Evolutionary conservation across 2,329 filamentous ascomycete species (phyloP).

Genomic region (Fusarium phyllophilum): DNA sequence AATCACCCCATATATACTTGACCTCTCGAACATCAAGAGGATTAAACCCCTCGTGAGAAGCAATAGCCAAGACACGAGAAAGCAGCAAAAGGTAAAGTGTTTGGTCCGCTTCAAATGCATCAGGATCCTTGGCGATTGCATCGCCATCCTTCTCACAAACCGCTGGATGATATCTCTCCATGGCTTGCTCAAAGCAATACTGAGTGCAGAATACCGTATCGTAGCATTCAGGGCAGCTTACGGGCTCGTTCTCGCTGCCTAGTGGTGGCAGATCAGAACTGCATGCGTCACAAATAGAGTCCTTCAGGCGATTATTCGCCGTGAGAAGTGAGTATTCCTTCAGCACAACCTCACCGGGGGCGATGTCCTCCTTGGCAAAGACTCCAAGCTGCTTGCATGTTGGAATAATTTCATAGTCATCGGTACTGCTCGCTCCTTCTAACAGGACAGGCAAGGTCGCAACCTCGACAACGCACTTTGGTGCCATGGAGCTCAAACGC

Average conservation of each 20-base stretch:
- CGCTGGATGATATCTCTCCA: slow-evolving; percentile 70
- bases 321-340: slow-evolving; percentile 87
- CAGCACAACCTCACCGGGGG: slow-evolving; percentile 79
- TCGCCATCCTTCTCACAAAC: slow-evolving; percentile 75
- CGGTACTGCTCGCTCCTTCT: slow-evolving; percentile 61
- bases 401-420: slow-evolving; percentile 60
- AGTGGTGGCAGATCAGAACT: slow-evolving; percentile 76
- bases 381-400: slow-evolving; percentile 85
- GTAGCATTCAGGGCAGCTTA: slow-evolving; percentile 69
- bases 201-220: slow-evolving; percentile 75
- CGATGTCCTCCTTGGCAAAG: slow-evolving; percentile 85
- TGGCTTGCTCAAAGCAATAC: slow-evolving; percentile 67
- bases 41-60: slow-evolving; percentile 67
- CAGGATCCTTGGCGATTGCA: slow-evolving; percentile 71
- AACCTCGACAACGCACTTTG: slow-evolving; percentile 82
- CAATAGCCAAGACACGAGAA: slow-evolving; percentile 70
- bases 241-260: slow-evolving; percentile 55
- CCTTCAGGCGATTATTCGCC: slow-evolving; percentile 87
- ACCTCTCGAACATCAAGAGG: slow-evolving; percentile 72
- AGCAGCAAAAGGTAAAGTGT: slow-evolving; percentile 72
- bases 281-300: slow-evolving; percentile 90
- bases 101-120: slow-evolving; percentile 67
- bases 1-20: slow-evolving; percentile 77
- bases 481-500: slow-evolving; percentile 74
- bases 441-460: slow-evolving; percentile 79